These are phyloP conservation scores for Mallotus repandus DNA, from an alignment of 441 rosid genomes.

Conservation along the genomic window DNA sequence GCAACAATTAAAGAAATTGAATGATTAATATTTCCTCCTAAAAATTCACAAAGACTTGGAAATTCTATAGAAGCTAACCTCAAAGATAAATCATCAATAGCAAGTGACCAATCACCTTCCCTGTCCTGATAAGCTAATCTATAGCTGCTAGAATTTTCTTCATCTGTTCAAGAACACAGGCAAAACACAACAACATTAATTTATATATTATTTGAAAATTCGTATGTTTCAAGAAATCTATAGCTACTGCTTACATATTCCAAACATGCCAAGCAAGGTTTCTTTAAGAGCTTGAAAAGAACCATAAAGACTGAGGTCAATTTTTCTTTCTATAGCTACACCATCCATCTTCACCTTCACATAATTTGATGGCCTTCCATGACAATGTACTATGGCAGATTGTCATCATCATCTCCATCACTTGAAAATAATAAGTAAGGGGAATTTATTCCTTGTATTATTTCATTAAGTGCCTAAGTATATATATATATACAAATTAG, in stretches of 20 bases:
- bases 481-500: no score
- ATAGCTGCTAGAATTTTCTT: slow-evolving; percentile 38
- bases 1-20: no score
- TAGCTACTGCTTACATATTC: slow-evolving; percentile 28
- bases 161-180: slow-evolving; percentile 26
- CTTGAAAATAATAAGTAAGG: no score
- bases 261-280: slow-evolving; percentile 55
- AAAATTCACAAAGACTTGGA: neutral
- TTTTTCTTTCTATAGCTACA: slow-evolving; percentile 62
- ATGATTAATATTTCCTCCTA: no score
- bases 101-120: slow-evolving; percentile 56
- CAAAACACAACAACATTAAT: neutral
- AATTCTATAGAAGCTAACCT: slow-evolving; percentile 29
- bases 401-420: no score
- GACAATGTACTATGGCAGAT: no score
- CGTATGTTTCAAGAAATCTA: no score
- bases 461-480: no score
- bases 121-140: slow-evolving; percentile 43
- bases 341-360: slow-evolving; percentile 82
- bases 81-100: slow-evolving; percentile 47
- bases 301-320: no score
- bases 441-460: no score
- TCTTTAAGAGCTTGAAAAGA: slow-evolving; percentile 47
- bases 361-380: slow-evolving; percentile 32
- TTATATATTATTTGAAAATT: no score